These are phyloP conservation scores for Lumnitzera littorea DNA, from an alignment of 345 rosid genomes.

Conservation along the genomic window DNA sequence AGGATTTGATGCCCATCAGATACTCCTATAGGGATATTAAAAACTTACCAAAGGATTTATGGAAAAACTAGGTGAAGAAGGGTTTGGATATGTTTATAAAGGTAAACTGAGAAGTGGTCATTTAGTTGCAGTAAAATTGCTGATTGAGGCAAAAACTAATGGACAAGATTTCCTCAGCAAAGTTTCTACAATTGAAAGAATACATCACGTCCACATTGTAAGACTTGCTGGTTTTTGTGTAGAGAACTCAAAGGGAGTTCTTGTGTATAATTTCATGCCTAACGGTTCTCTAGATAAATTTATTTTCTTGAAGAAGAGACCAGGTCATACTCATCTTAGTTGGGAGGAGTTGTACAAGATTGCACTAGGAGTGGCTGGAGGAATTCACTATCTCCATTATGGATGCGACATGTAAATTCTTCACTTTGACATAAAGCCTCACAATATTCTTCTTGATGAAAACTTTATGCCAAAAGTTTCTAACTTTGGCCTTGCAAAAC, in stretches of 20 bases:
- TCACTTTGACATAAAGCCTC: no score
- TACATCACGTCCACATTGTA: constrained; percentile 7
- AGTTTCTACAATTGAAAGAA: constrained; percentile 3
- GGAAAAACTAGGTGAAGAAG: background rate
- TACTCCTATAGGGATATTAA: background rate
- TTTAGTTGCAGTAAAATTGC: background rate
- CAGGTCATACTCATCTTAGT: background rate
- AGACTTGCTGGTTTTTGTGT: background rate
- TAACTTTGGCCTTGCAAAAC: no score
- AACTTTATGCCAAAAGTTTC: no score
- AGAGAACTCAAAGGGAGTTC: constrained; percentile 5
- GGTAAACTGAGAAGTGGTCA: no score
- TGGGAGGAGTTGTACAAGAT: constrained; percentile 7
- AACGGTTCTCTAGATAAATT: constrained; percentile 9
- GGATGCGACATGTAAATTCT: no score
- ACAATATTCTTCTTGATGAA: no score
- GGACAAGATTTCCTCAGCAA: constrained; percentile 9
- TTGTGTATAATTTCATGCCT: constrained; percentile 11
- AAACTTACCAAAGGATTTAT: background rate
- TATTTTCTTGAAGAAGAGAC: background rate
- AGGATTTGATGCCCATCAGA: background rate
- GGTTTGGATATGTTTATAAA: background rate
- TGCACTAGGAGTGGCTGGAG: constrained; percentile 13
- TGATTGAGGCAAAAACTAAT: background rate
- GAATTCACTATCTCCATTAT: background rate